Conservation (phyloP, 441 rosid species). For the Hypseocharis bilobata region DNA sequence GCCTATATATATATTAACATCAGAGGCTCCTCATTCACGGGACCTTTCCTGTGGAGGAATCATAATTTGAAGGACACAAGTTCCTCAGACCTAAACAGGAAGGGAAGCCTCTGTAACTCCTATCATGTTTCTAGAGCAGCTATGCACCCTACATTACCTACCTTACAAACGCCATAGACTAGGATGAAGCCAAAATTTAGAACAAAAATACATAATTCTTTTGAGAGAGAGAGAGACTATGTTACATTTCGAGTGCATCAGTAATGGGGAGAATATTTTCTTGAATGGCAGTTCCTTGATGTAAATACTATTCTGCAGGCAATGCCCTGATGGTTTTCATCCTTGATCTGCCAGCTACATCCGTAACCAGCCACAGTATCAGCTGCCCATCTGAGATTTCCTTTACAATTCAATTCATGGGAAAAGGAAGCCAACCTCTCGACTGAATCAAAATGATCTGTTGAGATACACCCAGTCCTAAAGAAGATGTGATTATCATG, state of each 20-base stretch:
- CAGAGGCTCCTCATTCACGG: too few relatives aligned
- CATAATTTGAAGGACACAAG: too few relatives aligned
- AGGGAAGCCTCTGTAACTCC: too few relatives aligned
- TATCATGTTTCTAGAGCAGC: too few relatives aligned
- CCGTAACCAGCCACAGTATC: neutral
- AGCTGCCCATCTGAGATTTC: neutral
- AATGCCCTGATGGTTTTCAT: neutral
- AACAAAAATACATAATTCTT: too few relatives aligned
- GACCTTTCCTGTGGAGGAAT: too few relatives aligned
- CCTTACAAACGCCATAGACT: neutral
- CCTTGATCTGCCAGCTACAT: neutral
- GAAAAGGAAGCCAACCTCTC: neutral
- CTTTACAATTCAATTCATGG: neutral
- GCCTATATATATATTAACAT: too few relatives aligned
- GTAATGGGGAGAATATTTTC: neutral
- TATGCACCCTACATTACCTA: too few relatives aligned
- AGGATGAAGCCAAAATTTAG: neutral
- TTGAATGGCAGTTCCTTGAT: neutral
- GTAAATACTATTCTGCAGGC: too few relatives aligned
- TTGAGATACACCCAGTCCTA: conserved; percentile 7
- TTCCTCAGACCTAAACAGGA: too few relatives aligned
- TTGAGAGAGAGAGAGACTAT: too few relatives aligned
- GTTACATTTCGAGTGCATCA: conserved; percentile 10
- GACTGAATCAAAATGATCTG: conserved; percentile 1
- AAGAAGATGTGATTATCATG: conserved; percentile 25